phyloP scores from a whole-genome alignment of 2,329 filamentous ascomycete species.

The Raffaelea arxii region DNA sequence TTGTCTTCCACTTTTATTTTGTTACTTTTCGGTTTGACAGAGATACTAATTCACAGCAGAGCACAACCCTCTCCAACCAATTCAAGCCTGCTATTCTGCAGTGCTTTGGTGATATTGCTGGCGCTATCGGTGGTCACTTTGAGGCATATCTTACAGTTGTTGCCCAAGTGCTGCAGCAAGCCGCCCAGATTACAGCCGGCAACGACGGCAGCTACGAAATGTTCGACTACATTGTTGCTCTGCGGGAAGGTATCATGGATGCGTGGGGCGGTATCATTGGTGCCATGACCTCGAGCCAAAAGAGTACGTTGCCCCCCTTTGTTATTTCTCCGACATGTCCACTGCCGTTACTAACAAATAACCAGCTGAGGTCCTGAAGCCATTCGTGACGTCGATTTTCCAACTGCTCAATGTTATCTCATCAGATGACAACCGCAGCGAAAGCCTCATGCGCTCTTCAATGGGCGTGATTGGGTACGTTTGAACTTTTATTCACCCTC shows the following conservation, averaged over 20 bases:
- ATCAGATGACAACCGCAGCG: constrained; percentile 77
- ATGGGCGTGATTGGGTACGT: constrained; percentile 96
- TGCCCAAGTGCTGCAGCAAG: constrained; percentile 88
- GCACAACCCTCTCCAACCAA: constrained; percentile 79
- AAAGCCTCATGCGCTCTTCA: constrained; percentile 81
- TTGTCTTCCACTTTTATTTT: constrained; percentile 17
- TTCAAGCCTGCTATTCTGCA: constrained; percentile 98
- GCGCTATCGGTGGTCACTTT: constrained; percentile 84
- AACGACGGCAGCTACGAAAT: constrained; percentile 85
- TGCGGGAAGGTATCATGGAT: constrained; percentile 97
- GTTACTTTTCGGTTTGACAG: constrained; percentile 4
- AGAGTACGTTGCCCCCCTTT: constrained; percentile 46
- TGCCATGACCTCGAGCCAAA: constrained; percentile 76
- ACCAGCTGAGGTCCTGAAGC: constrained; percentile 59
- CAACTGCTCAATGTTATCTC: constrained; percentile 73
- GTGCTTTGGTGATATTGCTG: constrained; percentile 95
- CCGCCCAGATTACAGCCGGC: constrained; percentile 68
- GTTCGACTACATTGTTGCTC: constrained; percentile 89
- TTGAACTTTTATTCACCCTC: not conserved
- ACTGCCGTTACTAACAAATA: constrained; percentile 18
- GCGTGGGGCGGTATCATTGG: constrained; percentile 96
- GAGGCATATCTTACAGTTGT: constrained; percentile 90
- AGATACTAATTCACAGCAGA: too few species aligned
- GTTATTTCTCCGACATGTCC: not conserved
- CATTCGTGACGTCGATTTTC: constrained; percentile 79